Conservation (phyloP, 148 eudicot species). For the Rhododendron simsii region DNA sequence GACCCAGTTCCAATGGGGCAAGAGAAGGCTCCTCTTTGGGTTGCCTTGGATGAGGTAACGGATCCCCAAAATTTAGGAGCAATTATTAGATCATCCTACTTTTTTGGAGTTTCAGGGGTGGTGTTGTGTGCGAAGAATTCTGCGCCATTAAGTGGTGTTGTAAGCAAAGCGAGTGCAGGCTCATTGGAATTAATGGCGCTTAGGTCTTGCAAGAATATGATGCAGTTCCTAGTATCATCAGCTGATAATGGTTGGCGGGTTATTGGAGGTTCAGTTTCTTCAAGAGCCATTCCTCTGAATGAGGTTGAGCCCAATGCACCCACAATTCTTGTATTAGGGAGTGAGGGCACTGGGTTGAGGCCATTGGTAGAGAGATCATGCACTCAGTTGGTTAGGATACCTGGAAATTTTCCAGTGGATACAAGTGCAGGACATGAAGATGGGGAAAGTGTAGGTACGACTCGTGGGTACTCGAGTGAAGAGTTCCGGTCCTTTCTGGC, state of each 20-base stretch:
- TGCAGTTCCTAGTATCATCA: conserved; percentile 82
- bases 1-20: conserved; percentile 46
- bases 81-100: conserved; percentile 82
- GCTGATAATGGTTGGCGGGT: conserved; percentile 95
- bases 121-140: conserved; percentile 94
- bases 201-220: conserved; percentile 92
- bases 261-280: conserved; percentile 79
- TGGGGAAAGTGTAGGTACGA: conserved; percentile 25
- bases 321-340: conserved; percentile 94
- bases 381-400: conserved; percentile 62
- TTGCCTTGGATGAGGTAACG: conserved; percentile 93
- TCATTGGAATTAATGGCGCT: conserved; percentile 87
- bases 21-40: conserved; percentile 68
- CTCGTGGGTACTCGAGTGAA: conserved; percentile 23
- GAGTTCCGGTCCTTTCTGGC: conserved; percentile 82
- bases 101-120: conserved; percentile 89
- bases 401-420: conserved; percentile 61
- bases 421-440: conserved; percentile 36
- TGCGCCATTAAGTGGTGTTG: conserved; percentile 96
- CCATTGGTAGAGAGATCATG: conserved; percentile 95
- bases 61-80: conserved; percentile 99
- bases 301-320: conserved; percentile 64
- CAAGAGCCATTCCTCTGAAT: conserved; percentile 64
- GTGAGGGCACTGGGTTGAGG: conserved; percentile 98
- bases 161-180: conserved; percentile 98